Base-by-base conservation (phyloP, 2,329 filamentous ascomycete species). In the Stemphylium vesicarium region DNA sequence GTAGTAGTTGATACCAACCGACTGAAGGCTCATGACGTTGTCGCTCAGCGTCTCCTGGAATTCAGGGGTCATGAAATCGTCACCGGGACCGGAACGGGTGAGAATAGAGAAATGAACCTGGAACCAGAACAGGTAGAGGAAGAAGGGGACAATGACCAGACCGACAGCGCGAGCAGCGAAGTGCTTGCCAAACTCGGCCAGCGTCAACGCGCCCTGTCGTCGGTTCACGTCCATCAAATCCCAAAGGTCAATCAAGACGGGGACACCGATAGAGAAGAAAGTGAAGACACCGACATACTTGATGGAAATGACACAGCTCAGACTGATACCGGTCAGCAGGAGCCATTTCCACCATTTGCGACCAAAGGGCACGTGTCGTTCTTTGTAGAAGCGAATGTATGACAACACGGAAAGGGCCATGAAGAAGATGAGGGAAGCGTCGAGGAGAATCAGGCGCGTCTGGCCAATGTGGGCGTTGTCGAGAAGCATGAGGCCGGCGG, bases 281-380 rank as follows among this genome's bases (percentile, higher is more conserved):
- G 93, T 96, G 78, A 99, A 99, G 35, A 91, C 83, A 68, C 95
- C 95, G 54, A 99, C 93, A 66, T 99, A 99, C 81, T 99, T 99
- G 75, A 91, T 96, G 50, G 95, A 98, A 69, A 99, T 98, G 74
- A 97, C 95, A 75, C 94, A 98, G 74, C 93, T 97, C 74, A 99
- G 84, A 57, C 89, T 89, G 74, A 99, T 94, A 56, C 95, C 95
- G 7, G 95, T 99, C 68, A 98, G 79, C 59, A 99, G 86, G 56
- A 99, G 85, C 95, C 95, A 99, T 79, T 99, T 99, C 95, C 95
- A 99, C 95, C 95, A 99, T 80, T 99, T 98, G 59, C 92, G 86
- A 56, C 90, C 87, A 75, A 99, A 99, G 3, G 95, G 84, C 62
- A 88, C 84, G 69, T 98, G 93, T 66, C 95, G 86, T 65, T 94